Conservation (phyloP, 768 basidiomycete genomes). For the Leucocoprinus leucothites region DNA sequence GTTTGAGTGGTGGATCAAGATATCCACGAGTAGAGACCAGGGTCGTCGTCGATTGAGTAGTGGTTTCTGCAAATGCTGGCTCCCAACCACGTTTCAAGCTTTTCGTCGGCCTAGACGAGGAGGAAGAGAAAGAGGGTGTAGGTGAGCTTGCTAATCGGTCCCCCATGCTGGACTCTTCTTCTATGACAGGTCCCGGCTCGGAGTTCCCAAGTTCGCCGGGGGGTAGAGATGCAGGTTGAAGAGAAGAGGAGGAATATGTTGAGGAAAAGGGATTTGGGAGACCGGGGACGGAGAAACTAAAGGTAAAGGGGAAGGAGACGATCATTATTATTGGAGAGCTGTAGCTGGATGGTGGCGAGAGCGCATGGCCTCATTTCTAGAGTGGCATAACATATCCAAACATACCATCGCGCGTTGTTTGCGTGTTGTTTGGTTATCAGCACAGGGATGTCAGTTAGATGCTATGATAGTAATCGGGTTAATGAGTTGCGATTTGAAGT, state of each 20-base stretch:
- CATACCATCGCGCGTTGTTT: too few relatives aligned
- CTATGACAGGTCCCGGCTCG: too few relatives aligned
- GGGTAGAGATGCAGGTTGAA: too few relatives aligned
- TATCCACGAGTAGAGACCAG: conserved; percentile 58
- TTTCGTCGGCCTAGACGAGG: conserved; percentile 28
- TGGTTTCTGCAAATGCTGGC: conserved; percentile 50
- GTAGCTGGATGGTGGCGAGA: too few relatives aligned
- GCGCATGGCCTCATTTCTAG: too few relatives aligned
- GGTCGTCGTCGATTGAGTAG: conserved; percentile 49
- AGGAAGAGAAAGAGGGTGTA: conserved; percentile 34
- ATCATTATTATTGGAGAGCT: conserved; percentile 8
- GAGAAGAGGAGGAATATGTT: conserved; percentile 17
- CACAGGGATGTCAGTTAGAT: too few relatives aligned
- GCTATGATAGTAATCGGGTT: too few relatives aligned
- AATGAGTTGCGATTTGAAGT: too few relatives aligned
- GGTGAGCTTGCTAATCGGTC: conserved; percentile 22
- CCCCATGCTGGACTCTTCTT: not conserved
- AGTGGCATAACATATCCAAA: too few relatives aligned
- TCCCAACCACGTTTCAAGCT: conserved; percentile 66
- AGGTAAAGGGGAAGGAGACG: conserved; percentile 64
- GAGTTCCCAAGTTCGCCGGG: too few relatives aligned
- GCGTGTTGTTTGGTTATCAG: too few relatives aligned
- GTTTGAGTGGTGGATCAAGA: conserved; percentile 67
- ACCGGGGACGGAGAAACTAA: conserved; percentile 63
- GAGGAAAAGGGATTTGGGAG: conserved; percentile 59